Base-by-base conservation (phyloP, 495 filamentous ascomycete genomes). In the Neurospora cerealis region DNA sequence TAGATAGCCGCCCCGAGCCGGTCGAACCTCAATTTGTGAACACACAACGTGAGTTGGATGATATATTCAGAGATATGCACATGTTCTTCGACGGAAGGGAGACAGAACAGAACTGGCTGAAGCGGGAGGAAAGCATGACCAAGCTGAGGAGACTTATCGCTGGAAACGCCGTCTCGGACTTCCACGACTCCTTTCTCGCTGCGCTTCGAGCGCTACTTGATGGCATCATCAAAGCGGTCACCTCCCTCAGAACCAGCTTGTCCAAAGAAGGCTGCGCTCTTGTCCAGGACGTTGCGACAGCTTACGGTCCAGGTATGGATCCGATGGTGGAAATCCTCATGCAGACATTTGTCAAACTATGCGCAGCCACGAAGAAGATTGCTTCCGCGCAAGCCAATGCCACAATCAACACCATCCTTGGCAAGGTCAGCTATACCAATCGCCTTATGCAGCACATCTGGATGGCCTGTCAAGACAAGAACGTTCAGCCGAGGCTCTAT, bases 241-340 rank as follows among this genome's bases (percentile, higher is more conserved):
- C 88, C 78, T 97, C 96, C 2, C 85, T 98, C 42, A 87, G 96
- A 74, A 98, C 96, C 2, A 98, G 93, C 60, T 84, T 97, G 69
- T 95, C 92, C 3, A 94, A 92, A 37, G 92, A 92, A 77, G 94
- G 92, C 10, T 96, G 93, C 78, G 90, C 88, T 72, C 83, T 97
- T 54, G 86, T 98, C 48, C 94, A 97, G 78, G 96, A 98, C 54
- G 82, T 98, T 32, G 95, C 93, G 13, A 89, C 85, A 73, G 88
- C 86, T 21, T 90, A 91, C 60, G 93, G 94, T 2, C 86, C 94
- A 1, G 91, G 86, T 73, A 87, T 98, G 62, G 96, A 99, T 77
- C 85, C 91, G 2, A 94, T 96, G 90, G 91, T 96, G 28, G 96
- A 99, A 78, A 88, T 97, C 19, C 85, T 98, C 9, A 89, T 98